Evolutionary conservation across 495 filamentous ascomycete species (phyloP), one percentile per base, ranked within the genome.

Genomic region (Penicillium egyptiacum): DNA sequence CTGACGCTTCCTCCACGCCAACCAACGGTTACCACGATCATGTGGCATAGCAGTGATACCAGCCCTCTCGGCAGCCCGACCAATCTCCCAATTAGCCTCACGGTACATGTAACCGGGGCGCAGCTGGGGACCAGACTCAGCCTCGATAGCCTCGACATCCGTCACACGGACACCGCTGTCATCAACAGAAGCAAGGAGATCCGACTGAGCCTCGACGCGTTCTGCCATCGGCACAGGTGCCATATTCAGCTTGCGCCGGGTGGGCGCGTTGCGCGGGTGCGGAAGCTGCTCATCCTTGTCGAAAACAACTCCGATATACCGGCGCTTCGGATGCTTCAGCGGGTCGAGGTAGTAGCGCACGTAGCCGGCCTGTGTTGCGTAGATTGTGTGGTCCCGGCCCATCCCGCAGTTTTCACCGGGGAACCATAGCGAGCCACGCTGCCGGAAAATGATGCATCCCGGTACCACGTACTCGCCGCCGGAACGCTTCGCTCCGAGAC

Each of bases 381-480:
- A 96, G 77, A 99, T 96, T 30, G 93, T 97, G 79, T 96, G 94
- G 75, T 98, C 92, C n/a, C 93, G 85, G 14, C 94, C 94, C 81
- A 97, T 90, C 55, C 80, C 87, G 68, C 88, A 89, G 75, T 97
- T 96, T 69, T 97, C 93, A 61, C 94, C 94, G 2, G 94, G 85
- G 68, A 86, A 91, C 94, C 94, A 99, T 68, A 86, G 82, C 25
- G 95, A 93, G 58, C 94, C 94, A 55, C 94, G 88, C 74, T 99
- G 94, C 60, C 88, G 86, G 84, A 95, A 99, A 75, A 99, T 92
- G 71, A 99, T 98, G 80, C 94, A 96, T 26, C 95, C 95, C 3
- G 91, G 86, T 45, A 92, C 85, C 12, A 99, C 94, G 68, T 89
- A 93, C 73, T 96, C 86, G 65, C 91, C 92, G 66, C 86, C 89